Conservation (phyloP, 164 flowering plant species). For the Vitis rupestris region DNA sequence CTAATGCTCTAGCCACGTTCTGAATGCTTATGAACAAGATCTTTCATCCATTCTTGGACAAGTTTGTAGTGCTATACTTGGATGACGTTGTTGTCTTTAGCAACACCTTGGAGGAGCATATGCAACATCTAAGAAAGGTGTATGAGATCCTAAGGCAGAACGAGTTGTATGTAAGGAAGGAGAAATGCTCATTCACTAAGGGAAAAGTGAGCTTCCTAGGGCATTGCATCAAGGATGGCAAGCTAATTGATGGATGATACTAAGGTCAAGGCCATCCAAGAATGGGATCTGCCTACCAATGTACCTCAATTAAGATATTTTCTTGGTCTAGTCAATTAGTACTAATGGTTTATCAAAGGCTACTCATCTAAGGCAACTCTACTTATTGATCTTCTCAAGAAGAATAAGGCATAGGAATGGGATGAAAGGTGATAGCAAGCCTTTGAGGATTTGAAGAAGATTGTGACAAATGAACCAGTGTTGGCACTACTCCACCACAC, state of each 20-base stretch:
- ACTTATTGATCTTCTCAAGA: conserved; percentile 8
- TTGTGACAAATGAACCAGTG: not conserved
- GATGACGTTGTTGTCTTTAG: conserved; percentile 2
- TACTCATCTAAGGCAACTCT: not conserved
- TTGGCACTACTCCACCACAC: not conserved
- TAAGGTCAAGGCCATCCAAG: not conserved
- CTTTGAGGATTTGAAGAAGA: conserved; percentile 4
- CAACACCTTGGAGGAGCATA: not conserved
- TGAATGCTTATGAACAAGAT: not conserved
- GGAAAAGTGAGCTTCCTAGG: not conserved
- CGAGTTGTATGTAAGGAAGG: not conserved
- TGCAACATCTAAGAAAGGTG: not conserved
- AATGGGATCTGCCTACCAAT: not conserved
- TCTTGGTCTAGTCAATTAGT: conserved; percentile 11
- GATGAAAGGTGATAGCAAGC: not conserved
- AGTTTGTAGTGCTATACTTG: not conserved
- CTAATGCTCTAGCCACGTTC: conserved; percentile 4
- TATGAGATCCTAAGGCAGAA: not conserved
- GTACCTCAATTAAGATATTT: not conserved
- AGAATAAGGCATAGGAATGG: conserved; percentile 3
- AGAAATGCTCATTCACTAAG: not conserved
- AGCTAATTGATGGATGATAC: not conserved
- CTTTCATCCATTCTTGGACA: not conserved
- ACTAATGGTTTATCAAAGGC: not conserved
- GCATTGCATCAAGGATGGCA: not conserved